phyloP scores from a whole-genome alignment of 306 rosid species.

The Vigna trinervia region DNA sequence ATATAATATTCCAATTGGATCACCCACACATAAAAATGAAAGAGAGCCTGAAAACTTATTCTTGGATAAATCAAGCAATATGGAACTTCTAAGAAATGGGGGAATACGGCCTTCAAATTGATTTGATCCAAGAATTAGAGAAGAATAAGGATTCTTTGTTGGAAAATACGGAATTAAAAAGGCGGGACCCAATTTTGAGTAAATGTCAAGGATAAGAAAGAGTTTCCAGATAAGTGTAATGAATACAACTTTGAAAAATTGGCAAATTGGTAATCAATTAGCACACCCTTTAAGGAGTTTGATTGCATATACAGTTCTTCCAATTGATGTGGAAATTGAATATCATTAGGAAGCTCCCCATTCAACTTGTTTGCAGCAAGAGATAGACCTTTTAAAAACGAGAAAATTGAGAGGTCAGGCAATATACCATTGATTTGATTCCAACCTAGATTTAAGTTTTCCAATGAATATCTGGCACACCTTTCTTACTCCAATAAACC shows the following conservation, averaged over 20 bases:
- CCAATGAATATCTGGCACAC: slow-evolving; percentile 11
- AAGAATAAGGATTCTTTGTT: too few species aligned
- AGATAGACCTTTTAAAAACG: background rate
- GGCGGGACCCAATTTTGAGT: background rate
- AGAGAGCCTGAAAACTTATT: slow-evolving; percentile 30
- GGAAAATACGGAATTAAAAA: slow-evolving; percentile 25
- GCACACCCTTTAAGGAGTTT: slow-evolving; percentile 24
- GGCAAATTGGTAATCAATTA: slow-evolving; percentile 17
- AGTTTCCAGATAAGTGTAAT: background rate
- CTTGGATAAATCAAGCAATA: slow-evolving; percentile 1
- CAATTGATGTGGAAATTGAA: slow-evolving; percentile 3
- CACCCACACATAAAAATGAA: slow-evolving; percentile 9
- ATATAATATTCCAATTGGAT: too few species aligned
- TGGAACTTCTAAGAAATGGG: background rate
- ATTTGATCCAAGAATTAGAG: background rate
- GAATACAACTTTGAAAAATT: background rate
- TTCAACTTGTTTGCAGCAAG: background rate
- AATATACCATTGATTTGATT: slow-evolving; percentile 31
- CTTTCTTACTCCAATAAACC: background rate
- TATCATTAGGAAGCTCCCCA: background rate
- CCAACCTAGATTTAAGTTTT: background rate
- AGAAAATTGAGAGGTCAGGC: background rate
- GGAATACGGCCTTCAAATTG: slow-evolving; percentile 40
- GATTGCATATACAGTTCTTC: background rate
- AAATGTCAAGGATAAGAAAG: background rate